Percentiles rank a stretch among this genome's conserved stretches.
These are phyloP conservation scores for Astrothelium macrocarpum DNA, from an alignment of 495 filamentous ascomycete genomes.

Conservation along the genomic window DNA sequence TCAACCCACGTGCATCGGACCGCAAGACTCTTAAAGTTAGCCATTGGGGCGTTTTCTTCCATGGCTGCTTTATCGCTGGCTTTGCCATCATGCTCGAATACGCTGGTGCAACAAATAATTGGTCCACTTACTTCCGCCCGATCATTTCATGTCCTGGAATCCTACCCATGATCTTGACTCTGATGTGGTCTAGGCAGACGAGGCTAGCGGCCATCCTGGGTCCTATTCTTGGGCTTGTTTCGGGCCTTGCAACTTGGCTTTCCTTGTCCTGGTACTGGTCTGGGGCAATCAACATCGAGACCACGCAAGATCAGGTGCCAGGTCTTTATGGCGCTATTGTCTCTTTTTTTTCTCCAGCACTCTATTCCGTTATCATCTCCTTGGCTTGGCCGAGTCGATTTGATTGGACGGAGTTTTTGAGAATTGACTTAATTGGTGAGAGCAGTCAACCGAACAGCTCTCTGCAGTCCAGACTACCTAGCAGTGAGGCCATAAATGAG, in stretches of 20 bases:
- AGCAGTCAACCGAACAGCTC: slow-evolving; percentile 4
- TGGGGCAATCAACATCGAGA: slow-evolving; percentile 38
- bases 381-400: slow-evolving; percentile 17
- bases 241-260: slow-evolving; percentile 41
- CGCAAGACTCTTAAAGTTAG: slow-evolving; percentile 32
- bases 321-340: slow-evolving; percentile 38
- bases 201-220: slow-evolving; percentile 36
- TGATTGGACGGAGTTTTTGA: slow-evolving; percentile 23
- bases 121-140: slow-evolving; percentile 32
- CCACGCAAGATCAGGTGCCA: slow-evolving; percentile 37
- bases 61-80: slow-evolving; percentile 30
- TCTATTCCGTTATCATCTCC: slow-evolving; percentile 21
- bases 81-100: slow-evolving; percentile 24
- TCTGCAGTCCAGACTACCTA: background rate
- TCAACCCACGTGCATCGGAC: slow-evolving; percentile 36
- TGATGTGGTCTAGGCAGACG: slow-evolving; percentile 42
- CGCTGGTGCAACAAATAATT: slow-evolving; percentile 20
- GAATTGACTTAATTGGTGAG: slow-evolving; percentile 13
- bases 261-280: slow-evolving; percentile 35
- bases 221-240: slow-evolving; percentile 36
- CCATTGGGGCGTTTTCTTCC: slow-evolving; percentile 39
- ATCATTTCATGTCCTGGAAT: slow-evolving; percentile 37
- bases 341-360: slow-evolving; percentile 17
- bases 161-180: slow-evolving; percentile 42
- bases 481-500: slow-evolving; percentile 5